Percentiles rank a stretch among this genome's conserved stretches.
Evolutionary conservation across 257 asterid species (phyloP).

Genomic region (Solanum habrochaites): DNA sequence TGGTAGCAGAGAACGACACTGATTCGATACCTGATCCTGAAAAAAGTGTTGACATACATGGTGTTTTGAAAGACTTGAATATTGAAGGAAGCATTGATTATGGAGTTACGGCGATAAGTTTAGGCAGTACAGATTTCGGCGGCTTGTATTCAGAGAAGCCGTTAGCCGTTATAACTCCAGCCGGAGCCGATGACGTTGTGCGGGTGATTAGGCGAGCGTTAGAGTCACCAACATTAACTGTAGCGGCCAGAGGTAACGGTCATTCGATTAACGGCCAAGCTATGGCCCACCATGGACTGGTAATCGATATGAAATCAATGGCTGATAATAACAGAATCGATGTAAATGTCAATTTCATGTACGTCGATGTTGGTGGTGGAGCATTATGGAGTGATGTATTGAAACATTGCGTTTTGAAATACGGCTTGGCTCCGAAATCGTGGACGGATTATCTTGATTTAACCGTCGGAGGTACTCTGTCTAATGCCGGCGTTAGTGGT

Average conservation of each 20-base stretch:
- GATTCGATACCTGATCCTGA: conserved; percentile 35
- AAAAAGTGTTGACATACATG: conserved; percentile 16
- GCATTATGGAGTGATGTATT: conserved; percentile 86
- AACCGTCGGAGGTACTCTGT: conserved; percentile 88
- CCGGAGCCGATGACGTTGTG: conserved; percentile 44
- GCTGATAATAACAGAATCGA: conserved; percentile 6
- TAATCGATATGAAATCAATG: conserved; percentile 56
- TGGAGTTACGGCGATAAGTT: neutral
- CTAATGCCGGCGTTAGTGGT: conserved; percentile 94
- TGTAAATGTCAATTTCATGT: conserved; percentile 18
- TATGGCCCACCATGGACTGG: conserved; percentile 71
- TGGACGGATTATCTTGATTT: conserved; percentile 89
- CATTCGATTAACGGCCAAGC: conserved; percentile 95
- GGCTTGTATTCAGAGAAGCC: conserved; percentile 47
- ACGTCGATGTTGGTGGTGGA: conserved; percentile 83
- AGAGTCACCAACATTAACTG: conserved; percentile 47
- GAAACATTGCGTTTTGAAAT: conserved; percentile 32
- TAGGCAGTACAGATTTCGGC: conserved; percentile 64
- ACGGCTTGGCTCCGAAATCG: conserved; percentile 70
- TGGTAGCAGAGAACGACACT: conserved; percentile 41
- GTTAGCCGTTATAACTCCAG: conserved; percentile 46
- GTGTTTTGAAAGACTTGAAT: conserved; percentile 24
- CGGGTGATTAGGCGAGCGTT: conserved; percentile 37
- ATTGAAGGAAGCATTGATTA: conserved; percentile 36
- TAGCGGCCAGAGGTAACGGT: conserved; percentile 95